Percentiles rank a stretch among this genome's conserved stretches.
Evolutionary conservation across 148 eudicot species (phyloP).

Genomic region (Rhododendron ferrugineum): DNA sequence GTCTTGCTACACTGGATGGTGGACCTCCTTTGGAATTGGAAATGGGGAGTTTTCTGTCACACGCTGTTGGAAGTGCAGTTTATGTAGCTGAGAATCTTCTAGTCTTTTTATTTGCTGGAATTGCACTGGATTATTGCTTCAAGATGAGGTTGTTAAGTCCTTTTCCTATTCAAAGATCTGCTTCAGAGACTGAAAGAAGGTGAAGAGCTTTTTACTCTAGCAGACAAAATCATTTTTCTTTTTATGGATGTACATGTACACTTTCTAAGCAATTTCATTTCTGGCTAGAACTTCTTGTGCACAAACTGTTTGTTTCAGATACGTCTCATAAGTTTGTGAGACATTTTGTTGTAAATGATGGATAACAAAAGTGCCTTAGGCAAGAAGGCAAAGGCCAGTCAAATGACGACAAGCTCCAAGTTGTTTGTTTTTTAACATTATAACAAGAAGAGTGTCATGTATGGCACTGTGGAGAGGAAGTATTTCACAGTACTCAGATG

Average conservation of each 20-base stretch:
- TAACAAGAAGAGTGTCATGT: background rate
- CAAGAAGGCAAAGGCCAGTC: background rate
- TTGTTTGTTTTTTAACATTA: background rate
- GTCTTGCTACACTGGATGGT: conserved; percentile 72
- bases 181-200: conserved; percentile 15
- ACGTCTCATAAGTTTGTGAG: background rate
- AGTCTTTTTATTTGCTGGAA: conserved; percentile 76
- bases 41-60: conserved; percentile 47
- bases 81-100: conserved; percentile 65
- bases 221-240: background rate
- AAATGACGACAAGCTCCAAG: background rate
- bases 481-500: background rate
- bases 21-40: conserved; percentile 63
- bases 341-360: background rate
- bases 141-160: conserved; percentile 71
- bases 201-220: background rate
- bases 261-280: background rate
- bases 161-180: conserved; percentile 52
- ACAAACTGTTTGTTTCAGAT: background rate
- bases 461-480: background rate
- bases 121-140: conserved; percentile 80
- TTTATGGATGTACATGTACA: background rate
- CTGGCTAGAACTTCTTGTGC: background rate
- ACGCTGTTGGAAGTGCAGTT: conserved; percentile 52
- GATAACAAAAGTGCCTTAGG: background rate